A percentile compares a stretch with the other conserved stretches of the same genome.
These are phyloP conservation scores for Aspergillus melleus DNA, from an alignment of 2,329 filamentous ascomycete genomes.

Conservation along the genomic window DNA sequence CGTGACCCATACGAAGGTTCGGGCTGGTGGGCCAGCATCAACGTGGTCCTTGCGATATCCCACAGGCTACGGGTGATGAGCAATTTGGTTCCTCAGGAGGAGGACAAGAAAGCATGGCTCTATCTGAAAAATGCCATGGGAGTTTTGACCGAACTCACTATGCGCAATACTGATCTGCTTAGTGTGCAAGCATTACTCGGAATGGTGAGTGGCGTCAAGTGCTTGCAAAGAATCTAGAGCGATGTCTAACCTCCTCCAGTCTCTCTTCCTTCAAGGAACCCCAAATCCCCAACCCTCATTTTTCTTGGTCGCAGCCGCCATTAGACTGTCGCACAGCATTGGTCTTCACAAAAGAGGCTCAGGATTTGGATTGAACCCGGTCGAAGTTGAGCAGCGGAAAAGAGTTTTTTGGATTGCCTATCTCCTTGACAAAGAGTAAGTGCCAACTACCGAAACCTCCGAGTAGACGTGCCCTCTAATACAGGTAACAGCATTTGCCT, in stretches of 20 bases:
- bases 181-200: conserved; percentile 92
- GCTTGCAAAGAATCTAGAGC: not conserved
- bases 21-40: conserved; percentile 98
- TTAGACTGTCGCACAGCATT: conserved; percentile 88
- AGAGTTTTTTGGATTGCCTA: conserved; percentile 78
- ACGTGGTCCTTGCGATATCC: conserved; percentile 89
- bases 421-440: conserved; percentile 68
- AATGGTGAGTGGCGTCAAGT: conserved; percentile 57
- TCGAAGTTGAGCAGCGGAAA: conserved; percentile 89
- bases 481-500: conserved; percentile 58
- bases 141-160: conserved; percentile 86
- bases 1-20: conserved; percentile 89
- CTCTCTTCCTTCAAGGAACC: conserved; percentile 91
- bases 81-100: conserved; percentile 83
- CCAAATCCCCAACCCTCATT: conserved; percentile 95
- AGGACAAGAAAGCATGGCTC: conserved; percentile 92
- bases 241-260: conserved; percentile 39
- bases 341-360: conserved; percentile 91
- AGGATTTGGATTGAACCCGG: conserved; percentile 87
- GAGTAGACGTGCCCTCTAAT: conserved; percentile 12
- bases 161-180: conserved; percentile 92
- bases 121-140: conserved; percentile 97
- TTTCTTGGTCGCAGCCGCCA: conserved; percentile 85
- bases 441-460: conserved; percentile 4
- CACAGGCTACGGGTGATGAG: conserved; percentile 93